These are phyloP conservation scores for Thraustochytrium striatum DNA, from an alignment of 352 stramenopile species.

Conservation along the genomic window DNA sequence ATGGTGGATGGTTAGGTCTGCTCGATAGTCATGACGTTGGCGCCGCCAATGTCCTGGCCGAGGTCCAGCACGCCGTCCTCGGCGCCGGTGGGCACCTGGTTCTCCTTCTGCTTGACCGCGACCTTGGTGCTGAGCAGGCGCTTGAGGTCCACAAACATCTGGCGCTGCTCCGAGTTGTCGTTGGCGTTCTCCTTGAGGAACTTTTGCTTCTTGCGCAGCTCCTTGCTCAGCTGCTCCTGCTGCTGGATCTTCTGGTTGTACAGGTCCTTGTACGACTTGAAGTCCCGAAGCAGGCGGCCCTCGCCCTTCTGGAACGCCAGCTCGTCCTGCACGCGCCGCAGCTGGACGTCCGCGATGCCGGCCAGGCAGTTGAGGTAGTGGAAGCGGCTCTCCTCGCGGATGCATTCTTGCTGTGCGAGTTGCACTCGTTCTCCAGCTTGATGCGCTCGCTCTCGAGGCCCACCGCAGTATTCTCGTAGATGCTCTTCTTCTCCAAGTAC, in stretches of 20 bases:
- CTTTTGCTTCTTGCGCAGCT: constrained; percentile 81
- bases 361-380: constrained; percentile 73
- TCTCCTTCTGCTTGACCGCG: constrained; percentile 50
- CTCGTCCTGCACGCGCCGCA: constrained; percentile 76
- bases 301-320: constrained; percentile 75
- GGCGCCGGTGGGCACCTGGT: neutral
- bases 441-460: constrained; percentile 77
- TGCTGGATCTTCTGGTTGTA: constrained; percentile 84
- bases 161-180: constrained; percentile 69
- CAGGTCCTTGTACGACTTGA: constrained; percentile 76
- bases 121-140: constrained; percentile 73
- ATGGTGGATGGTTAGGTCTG: too few relatives aligned
- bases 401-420: constrained; percentile 74
- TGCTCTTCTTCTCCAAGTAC: constrained; percentile 75
- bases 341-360: constrained; percentile 66
- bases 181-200: constrained; percentile 71
- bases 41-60: constrained; percentile 45
- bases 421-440: constrained; percentile 80
- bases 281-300: constrained; percentile 72
- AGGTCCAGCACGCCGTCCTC: constrained; percentile 45
- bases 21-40: constrained; percentile 51
- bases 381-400: constrained; percentile 77
- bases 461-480: constrained; percentile 80
- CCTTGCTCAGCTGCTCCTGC: constrained; percentile 79
- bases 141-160: constrained; percentile 75